phyloP scores from a whole-genome alignment of 768 basidiomycete species.

The Paxillus involutus region DNA sequence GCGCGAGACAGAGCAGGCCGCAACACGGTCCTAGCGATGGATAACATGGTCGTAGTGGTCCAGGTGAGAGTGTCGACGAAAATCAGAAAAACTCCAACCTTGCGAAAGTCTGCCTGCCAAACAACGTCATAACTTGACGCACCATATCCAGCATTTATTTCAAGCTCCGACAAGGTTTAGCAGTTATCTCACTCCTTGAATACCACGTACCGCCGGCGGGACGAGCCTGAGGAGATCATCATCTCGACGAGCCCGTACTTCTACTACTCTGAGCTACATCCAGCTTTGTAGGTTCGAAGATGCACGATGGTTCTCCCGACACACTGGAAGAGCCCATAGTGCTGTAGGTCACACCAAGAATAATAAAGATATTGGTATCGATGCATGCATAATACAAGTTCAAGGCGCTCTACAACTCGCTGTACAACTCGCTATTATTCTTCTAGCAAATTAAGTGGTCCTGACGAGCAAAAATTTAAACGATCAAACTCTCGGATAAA shows the following conservation, averaged over 20 bases:
- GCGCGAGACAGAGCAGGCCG: slow-evolving; percentile 47
- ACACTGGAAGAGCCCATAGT: background rate
- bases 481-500: background rate
- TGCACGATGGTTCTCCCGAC: no score
- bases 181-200: background rate
- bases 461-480: background rate
- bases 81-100: background rate
- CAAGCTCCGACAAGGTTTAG: background rate
- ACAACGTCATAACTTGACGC: slow-evolving; percentile 1
- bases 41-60: slow-evolving; percentile 46
- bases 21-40: slow-evolving; percentile 42
- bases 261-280: no score
- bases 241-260: no score
- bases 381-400: background rate
- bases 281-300: background rate
- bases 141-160: background rate
- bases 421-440: background rate
- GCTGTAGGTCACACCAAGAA: background rate
- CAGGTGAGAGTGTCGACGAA: background rate
- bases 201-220: no score
- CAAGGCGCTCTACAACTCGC: background rate
- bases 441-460: background rate
- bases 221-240: no score
- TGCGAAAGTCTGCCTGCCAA: background rate
- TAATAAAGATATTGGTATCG: background rate